phyloP scores from a whole-genome alignment of 768 basidiomycete species.

The Kwoniella bestiolae region DNA sequence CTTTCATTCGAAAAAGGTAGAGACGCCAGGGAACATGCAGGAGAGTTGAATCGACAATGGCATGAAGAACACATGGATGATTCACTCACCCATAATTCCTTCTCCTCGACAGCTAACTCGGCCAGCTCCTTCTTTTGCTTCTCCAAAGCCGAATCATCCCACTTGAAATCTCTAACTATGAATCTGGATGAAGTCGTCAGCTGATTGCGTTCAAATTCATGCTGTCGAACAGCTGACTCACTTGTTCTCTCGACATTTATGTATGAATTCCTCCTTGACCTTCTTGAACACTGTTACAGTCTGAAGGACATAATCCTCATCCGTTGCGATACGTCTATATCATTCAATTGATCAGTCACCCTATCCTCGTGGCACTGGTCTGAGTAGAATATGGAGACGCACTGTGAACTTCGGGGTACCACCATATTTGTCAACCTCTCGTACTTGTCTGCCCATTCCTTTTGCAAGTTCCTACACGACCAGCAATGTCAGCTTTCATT shows the following conservation, averaged over 20 bases:
- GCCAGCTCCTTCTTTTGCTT: slow-evolving; percentile 78
- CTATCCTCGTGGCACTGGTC: too few species aligned
- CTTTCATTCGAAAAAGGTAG: too few species aligned
- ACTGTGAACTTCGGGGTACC: slow-evolving; percentile 89
- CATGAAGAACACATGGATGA: neutral
- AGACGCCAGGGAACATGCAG: too few species aligned
- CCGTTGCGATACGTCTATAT: slow-evolving; percentile 72
- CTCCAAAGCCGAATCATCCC: slow-evolving; percentile 76
- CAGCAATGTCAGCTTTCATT: neutral
- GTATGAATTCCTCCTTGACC: slow-evolving; percentile 87
- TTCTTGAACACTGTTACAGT: slow-evolving; percentile 86
- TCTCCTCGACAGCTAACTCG: slow-evolving; percentile 81
- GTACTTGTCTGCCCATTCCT: slow-evolving; percentile 88
- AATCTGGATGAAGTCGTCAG: slow-evolving; percentile 64
- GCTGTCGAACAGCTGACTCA: slow-evolving; percentile 57
- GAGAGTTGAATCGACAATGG: too few species aligned
- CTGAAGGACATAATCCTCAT: slow-evolving; percentile 87
- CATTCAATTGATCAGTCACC: too few species aligned
- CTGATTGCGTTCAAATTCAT: neutral
- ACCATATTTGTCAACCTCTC: slow-evolving; percentile 87
- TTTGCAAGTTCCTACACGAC: slow-evolving; percentile 67
- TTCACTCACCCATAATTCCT: slow-evolving; percentile 94
- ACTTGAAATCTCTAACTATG: slow-evolving; percentile 91
- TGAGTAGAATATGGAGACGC: slow-evolving; percentile 48
- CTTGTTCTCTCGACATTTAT: slow-evolving; percentile 96